These are phyloP conservation scores for Dichomitus squalens DNA, from an alignment of 1,284 basidiomycete species.

Conservation along the genomic window DNA sequence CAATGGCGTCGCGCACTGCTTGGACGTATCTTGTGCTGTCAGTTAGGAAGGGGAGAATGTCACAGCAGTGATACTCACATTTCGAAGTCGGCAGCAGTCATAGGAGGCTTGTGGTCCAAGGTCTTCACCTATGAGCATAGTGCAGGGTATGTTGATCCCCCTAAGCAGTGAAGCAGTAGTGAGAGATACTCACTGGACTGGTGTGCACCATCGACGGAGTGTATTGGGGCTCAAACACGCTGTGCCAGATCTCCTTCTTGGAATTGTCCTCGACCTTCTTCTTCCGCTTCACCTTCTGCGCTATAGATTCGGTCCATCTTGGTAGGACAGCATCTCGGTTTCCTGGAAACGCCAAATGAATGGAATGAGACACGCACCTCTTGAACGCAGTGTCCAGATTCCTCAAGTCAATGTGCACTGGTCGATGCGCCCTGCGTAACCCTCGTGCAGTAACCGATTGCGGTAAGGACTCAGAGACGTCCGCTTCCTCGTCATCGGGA, in stretches of 20 bases:
- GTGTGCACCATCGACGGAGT: conserved; percentile 33
- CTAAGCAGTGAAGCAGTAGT: neutral
- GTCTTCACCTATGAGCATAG: conserved; percentile 59
- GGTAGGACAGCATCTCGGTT: neutral
- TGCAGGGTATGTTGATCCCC: neutral
- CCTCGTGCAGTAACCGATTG: conserved; percentile 36
- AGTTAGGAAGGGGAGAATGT: conserved; percentile 10
- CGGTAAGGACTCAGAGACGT: conserved; percentile 44
- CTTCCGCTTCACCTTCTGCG: conserved; percentile 79
- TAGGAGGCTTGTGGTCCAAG: conserved; percentile 73
- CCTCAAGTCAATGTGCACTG: conserved; percentile 72
- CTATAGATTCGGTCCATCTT: conserved; percentile 85
- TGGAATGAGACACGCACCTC: conserved; percentile 44
- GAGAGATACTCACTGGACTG: neutral
- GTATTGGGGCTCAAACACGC: conserved; percentile 69
- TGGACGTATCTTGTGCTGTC: conserved; percentile 54
- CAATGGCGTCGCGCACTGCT: conserved; percentile 70
- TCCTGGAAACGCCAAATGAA: neutral
- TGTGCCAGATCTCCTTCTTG: conserved; percentile 74
- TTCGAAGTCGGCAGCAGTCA: conserved; percentile 72
- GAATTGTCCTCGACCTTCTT: conserved; percentile 70
- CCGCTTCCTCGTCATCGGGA: conserved; percentile 51
- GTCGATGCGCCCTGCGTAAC: conserved; percentile 49
- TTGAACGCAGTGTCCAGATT: conserved; percentile 83
- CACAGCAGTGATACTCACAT: conserved; percentile 46